A percentile compares a stretch with the other conserved stretches of the same genome.
Evolutionary conservation across 805 yeast species (phyloP).

Genomic region (Nakazawaea peltata): DNA sequence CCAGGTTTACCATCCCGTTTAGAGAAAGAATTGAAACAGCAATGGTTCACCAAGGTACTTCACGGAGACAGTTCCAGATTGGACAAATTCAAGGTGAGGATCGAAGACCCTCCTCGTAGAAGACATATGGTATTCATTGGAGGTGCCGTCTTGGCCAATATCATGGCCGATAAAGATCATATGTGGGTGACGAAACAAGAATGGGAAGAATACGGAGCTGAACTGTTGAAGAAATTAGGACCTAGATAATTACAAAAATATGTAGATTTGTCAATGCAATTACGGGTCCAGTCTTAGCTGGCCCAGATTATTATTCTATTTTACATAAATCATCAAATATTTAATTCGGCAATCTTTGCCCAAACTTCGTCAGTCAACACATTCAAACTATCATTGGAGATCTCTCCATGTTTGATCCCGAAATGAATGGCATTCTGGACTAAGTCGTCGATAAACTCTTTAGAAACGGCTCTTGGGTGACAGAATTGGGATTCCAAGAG

Average conservation of each 20-base stretch:
- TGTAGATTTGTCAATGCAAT: neutral
- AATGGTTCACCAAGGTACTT: slow-evolving; percentile 86
- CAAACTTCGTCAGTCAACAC: slow-evolving; percentile 50
- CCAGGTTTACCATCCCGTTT: slow-evolving; percentile 95
- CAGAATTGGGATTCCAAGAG: slow-evolving; percentile 59
- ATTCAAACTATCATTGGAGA: slow-evolving; percentile 29
- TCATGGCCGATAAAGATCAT: slow-evolving; percentile 97
- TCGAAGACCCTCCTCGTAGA: slow-evolving; percentile 98
- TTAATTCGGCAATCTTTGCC: slow-evolving; percentile 36
- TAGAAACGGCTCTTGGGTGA: slow-evolving; percentile 66
- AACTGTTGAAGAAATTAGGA: slow-evolving; percentile 80
- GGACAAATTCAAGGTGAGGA: slow-evolving; percentile 88
- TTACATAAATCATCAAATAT: slow-evolving; percentile 16
- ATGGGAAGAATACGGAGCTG: slow-evolving; percentile 96
- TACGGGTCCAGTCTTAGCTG: too few species aligned
- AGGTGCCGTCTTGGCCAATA: slow-evolving; percentile 95
- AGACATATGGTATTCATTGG: slow-evolving; percentile 98
- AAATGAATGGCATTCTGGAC: slow-evolving; percentile 71
- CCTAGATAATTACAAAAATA: slow-evolving; percentile 52
- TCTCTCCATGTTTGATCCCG: slow-evolving; percentile 39
- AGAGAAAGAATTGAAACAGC: slow-evolving; percentile 93
- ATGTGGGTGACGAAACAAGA: slow-evolving; percentile 96
- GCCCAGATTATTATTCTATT: too few species aligned
- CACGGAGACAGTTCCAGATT: slow-evolving; percentile 81
- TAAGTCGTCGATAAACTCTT: slow-evolving; percentile 57